Base-by-base conservation (phyloP, 208 protist species). In the Crithidia thermophila region DNA sequence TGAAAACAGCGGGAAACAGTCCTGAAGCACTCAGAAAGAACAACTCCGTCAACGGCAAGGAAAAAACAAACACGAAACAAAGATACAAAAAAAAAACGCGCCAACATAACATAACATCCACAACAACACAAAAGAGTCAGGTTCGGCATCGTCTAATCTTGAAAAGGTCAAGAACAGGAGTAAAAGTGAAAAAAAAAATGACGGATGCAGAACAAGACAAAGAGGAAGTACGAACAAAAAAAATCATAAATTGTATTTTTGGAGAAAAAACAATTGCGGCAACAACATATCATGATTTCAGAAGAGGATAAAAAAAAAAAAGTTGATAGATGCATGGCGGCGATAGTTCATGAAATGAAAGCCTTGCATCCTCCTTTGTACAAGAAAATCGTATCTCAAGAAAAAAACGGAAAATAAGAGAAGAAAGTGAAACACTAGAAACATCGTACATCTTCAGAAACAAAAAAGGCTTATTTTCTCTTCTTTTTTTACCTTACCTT, bases 141-240 rank as follows among this genome's bases (percentile, higher is more conserved):
- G n/a, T n/a, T n/a, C n/a, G n/a, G n/a, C n/a, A n/a, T n/a, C n/a
- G n/a, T n/a, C n/a, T n/a, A n/a, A n/a, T n/a, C n/a, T n/a, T n/a
- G n/a, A n/a, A n/a, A n/a, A n/a, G n/a, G 23, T 46, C 43, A 3
- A 63, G 4, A 51, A 52, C 13, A 43, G 1, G 50, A 59, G 60
- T 53, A 57, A 23, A 36, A 50, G 67, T 21, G 20, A 70, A 70
- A 55, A 27, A 70, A 61, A 57, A 67, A 72, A 59, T 34, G 23
- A 28, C 4, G 42, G 21, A 33, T 70, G 42, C 23, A 45, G 27
- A 37, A 21, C 23, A 46, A n/a, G n/a, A n/a, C n/a, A n/a, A n/a
- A n/a, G n/a, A n/a, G n/a, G 31, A 46, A 61, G 18, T 28, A 39
- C 39, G 14, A n/a, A n/a, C n/a, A n/a, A n/a, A n/a, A n/a, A n/a